These are phyloP conservation scores for Rosa lucieae DNA, from an alignment of 306 rosid species.

Conservation along the genomic window DNA sequence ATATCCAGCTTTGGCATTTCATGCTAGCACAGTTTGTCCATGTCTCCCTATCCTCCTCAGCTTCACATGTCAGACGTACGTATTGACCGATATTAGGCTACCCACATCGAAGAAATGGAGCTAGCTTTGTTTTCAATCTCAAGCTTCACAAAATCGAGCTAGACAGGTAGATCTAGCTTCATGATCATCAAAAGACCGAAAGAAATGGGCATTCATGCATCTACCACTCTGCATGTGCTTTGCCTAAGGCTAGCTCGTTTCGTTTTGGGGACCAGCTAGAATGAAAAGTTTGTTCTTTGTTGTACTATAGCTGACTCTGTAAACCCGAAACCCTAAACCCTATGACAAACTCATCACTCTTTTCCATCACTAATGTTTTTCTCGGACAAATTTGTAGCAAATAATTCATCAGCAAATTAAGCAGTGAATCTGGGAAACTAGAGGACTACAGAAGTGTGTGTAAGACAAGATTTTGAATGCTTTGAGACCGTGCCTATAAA, in stretches of 20 bases:
- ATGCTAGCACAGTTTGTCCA: constrained; percentile 52
- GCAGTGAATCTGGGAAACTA: constrained; percentile 4
- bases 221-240: background rate
- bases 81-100: constrained; percentile 41
- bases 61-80: constrained; percentile 51
- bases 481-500: background rate
- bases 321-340: background rate
- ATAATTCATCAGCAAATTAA: background rate
- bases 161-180: background rate
- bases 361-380: background rate
- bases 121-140: constrained; percentile 2
- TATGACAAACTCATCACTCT: background rate
- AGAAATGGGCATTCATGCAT: constrained; percentile 1
- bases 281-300: background rate
- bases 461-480: background rate
- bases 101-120: constrained; percentile 1
- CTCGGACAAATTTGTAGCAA: background rate
- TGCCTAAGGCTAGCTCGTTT: background rate
- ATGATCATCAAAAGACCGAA: background rate
- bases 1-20: constrained; percentile 46
- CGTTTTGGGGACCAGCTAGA: background rate
- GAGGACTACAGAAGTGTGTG: background rate
- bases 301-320: background rate
- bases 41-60: constrained; percentile 48
- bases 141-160: background rate